Base-by-base conservation (phyloP, 192 early-diverging fungal genomes). In the Allomyces macrogynus region DNA sequence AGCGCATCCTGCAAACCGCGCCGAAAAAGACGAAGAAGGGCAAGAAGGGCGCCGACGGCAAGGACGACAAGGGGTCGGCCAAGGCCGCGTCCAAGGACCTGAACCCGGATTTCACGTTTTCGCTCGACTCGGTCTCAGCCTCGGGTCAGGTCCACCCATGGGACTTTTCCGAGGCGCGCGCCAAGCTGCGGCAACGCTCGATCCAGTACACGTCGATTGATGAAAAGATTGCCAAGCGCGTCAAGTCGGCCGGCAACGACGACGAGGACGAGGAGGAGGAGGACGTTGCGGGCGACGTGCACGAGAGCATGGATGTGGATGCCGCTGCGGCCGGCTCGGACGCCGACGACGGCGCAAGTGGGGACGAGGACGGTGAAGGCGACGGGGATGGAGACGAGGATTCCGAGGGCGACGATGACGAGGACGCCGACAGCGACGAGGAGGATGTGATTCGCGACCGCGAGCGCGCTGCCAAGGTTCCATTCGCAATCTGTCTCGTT, bases 141-240 rank as follows among this genome's bases (percentile, higher is more conserved):
- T 74, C 80, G 66, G 68, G 78, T 11, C 71, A 75, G n/a, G 76
- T 74, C 11, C 77, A 88, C 69, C 76, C 82, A 7, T 87, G 89
- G 80, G 90, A 95, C 69, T 92, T 95, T 66, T 81, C 81, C 12
- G 77, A 80, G 61, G 90, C 89, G 24, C 77, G 87, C 63, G 86
- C 81, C 4, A 86, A 83, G 71, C 72, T 71, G 32, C 77, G 79
- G 63, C 74, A 77, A 40, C 79, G 81, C 71, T 61, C 66, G 24
- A 67, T 68, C 14, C 61, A 40, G 62, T 69, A 66, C 62, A 70
- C 71, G 49, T 67, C 69, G 12, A 42, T 79, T 25, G 75, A 77
- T 22, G 68, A 77, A 20, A 26, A 43, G 24, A 60, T 68, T 25
- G 62, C 61, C 26, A 63, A 64, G 44, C 54, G 24, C 25, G 69